Base-by-base conservation (phyloP, 768 basidiomycete genomes). In the Cantharellus cinnabarinus region DNA sequence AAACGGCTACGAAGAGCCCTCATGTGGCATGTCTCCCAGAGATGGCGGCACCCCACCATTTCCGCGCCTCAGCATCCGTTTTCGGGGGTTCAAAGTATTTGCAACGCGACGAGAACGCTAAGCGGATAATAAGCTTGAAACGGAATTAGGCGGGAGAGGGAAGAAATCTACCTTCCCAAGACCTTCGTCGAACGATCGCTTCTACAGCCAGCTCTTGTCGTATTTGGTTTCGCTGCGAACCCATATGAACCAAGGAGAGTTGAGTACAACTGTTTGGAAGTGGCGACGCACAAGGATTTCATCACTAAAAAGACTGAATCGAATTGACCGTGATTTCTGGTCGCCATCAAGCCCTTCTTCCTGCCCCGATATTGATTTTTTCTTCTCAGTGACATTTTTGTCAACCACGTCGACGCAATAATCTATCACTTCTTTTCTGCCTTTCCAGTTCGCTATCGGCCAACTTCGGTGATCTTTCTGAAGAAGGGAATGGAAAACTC, bases 61-160 rank as follows among this genome's bases (percentile, higher is more conserved):
- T 58, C 39, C 65, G 50, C 10, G 61, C 63, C 50, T 67, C 66
- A 4, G 51, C 20, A 54, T 66, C 65, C 15, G 61, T 54, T 35
- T 41, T 7, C 57, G 85, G 81, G 4, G 85, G 84, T 56, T 75
- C 71, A 68, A 88, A 90, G 68, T 83, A 88, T 66, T 77, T 79
- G 71, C 87, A 90, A 56, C 85, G 81, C 51, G 83, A 76, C 60
- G 75, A 76, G 68, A 90, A 89, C 40, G 83, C 87, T 90, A 51
- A 57, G 35, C 52, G 62, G 14, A 57, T 64, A 61, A 44, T n/a
- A 3, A 40, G 39, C 56, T 48, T 55, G 42, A 41, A 57, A 56
- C 59, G 48, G 61, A 51, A 54, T 57, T 56, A 40, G 65, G 59
- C 60, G 61, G 51, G 54, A 58, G n/a, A 54, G 10, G n/a, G 41